These are phyloP conservation scores for Tausonia pullulans DNA, from an alignment of 1,284 basidiomycete genomes.

Conservation along the genomic window DNA sequence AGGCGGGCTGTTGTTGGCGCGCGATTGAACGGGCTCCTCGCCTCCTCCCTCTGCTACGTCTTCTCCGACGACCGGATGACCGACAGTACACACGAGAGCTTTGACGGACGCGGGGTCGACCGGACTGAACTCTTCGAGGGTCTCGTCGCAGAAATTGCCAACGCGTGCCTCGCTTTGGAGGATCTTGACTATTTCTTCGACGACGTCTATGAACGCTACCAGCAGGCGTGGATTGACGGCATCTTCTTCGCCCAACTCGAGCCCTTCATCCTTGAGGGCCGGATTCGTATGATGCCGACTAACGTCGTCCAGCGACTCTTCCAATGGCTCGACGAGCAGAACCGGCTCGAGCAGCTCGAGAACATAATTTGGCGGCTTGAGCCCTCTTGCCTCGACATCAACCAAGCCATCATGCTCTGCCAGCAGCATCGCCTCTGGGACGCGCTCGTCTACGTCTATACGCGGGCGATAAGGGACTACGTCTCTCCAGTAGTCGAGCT, in stretches of 20 bases:
- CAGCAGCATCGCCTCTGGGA: constrained; percentile 76
- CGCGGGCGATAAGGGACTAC: constrained; percentile 74
- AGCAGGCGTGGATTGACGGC: constrained; percentile 68
- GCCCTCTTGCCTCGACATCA: constrained; percentile 79
- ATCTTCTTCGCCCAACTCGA: constrained; percentile 82
- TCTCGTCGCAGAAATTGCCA: constrained; percentile 67
- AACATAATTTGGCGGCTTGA: constrained; percentile 93
- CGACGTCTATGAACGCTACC: constrained; percentile 82
- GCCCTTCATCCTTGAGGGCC: constrained; percentile 65
- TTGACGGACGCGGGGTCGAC: constrained; percentile 82
- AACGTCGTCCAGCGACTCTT: constrained; percentile 78
- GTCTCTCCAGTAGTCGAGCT: constrained; percentile 81
- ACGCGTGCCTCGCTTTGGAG: constrained; percentile 67
- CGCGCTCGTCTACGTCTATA: constrained; percentile 89
- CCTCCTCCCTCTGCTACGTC: constrained; percentile 73
- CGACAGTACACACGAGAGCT: constrained; percentile 70
- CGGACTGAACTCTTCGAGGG: constrained; percentile 80
- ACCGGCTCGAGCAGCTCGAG: constrained; percentile 67
- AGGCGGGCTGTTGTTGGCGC: constrained; percentile 58
- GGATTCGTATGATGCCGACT: constrained; percentile 65
- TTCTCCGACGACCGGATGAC: constrained; percentile 91
- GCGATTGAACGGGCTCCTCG: constrained; percentile 71
- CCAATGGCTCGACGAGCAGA: constrained; percentile 46
- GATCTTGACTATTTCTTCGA: constrained; percentile 83
- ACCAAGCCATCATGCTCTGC: constrained; percentile 82